Conservation (phyloP, 495 filamentous ascomycete genomes). For the Glonium stellatum region DNA sequence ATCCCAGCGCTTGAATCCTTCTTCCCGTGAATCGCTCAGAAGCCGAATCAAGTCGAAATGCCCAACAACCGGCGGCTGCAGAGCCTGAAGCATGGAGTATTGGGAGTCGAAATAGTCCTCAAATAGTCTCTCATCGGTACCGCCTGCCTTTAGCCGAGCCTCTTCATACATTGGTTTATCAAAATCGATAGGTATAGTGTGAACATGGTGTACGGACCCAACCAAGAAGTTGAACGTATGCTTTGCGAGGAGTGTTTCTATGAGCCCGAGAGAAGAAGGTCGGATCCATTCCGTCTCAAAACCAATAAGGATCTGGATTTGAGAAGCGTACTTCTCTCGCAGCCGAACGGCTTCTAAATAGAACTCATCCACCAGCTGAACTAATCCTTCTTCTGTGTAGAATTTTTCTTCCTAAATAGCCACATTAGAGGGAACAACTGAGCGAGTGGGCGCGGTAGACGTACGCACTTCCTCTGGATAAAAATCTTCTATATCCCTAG, state of each 20-base stretch:
- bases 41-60: conserved; percentile 91
- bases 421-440: background rate
- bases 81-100: conserved; percentile 64
- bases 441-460: background rate
- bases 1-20: conserved; percentile 45
- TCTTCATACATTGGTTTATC: conserved; percentile 58
- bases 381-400: conserved; percentile 33
- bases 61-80: conserved; percentile 75
- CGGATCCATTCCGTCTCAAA: conserved; percentile 93
- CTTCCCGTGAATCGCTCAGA: conserved; percentile 59
- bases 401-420: conserved; percentile 2
- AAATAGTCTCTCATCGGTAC: conserved; percentile 65
- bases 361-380: conserved; percentile 60
- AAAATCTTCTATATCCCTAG: conserved; percentile 66
- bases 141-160: conserved; percentile 51
- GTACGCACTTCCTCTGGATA: conserved; percentile 82
- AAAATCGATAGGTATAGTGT: conserved; percentile 83
- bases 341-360: conserved; percentile 63
- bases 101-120: conserved; percentile 83
- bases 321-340: conserved; percentile 57
- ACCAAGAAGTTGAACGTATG: conserved; percentile 77
- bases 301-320: conserved; percentile 78
- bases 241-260: conserved; percentile 51
- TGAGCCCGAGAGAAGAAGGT: conserved; percentile 51
- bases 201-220: conserved; percentile 84